A percentile compares a stretch with the other conserved stretches of the same genome.
phyloP scores from a whole-genome alignment of 169 alveolate genomes.

The Plasmodium berghei region DNA sequence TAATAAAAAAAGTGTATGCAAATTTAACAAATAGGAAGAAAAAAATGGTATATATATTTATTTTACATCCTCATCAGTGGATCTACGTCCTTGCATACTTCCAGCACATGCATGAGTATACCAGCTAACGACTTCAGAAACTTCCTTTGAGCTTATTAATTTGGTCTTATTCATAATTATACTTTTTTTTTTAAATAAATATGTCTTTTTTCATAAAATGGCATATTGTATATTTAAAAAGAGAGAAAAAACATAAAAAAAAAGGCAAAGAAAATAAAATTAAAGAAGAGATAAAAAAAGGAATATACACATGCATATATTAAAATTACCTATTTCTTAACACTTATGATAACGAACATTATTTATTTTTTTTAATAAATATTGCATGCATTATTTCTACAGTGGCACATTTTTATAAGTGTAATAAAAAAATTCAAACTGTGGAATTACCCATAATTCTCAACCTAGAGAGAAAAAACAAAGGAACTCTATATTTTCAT shows the following conservation, averaged over 20 bases:
- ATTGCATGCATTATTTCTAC: too few species aligned
- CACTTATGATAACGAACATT: too few species aligned
- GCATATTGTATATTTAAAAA: background rate
- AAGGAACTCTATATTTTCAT: too few species aligned
- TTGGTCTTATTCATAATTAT: constrained; percentile 43
- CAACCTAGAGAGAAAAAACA: too few species aligned
- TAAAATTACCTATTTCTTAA: too few species aligned
- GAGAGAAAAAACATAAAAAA: background rate
- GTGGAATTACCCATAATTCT: too few species aligned
- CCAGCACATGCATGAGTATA: constrained; percentile 75
- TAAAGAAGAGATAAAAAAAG: background rate
- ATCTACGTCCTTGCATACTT: constrained; percentile 67
- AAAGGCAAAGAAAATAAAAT: background rate
- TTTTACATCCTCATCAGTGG: constrained; percentile 70
- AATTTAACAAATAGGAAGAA: too few species aligned
- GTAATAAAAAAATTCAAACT: too few species aligned
- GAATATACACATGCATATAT: background rate
- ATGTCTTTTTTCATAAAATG: background rate
- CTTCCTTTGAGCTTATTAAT: constrained; percentile 66
- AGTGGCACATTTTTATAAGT: too few species aligned
- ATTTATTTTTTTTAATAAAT: too few species aligned
- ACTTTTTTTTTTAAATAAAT: constrained; percentile 1
- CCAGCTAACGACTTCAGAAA: constrained; percentile 74
- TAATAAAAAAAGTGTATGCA: too few species aligned
- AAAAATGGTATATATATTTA: background rate